Conservation (phyloP, 331 rosid genomes). For the Ulmus americana region DNA sequence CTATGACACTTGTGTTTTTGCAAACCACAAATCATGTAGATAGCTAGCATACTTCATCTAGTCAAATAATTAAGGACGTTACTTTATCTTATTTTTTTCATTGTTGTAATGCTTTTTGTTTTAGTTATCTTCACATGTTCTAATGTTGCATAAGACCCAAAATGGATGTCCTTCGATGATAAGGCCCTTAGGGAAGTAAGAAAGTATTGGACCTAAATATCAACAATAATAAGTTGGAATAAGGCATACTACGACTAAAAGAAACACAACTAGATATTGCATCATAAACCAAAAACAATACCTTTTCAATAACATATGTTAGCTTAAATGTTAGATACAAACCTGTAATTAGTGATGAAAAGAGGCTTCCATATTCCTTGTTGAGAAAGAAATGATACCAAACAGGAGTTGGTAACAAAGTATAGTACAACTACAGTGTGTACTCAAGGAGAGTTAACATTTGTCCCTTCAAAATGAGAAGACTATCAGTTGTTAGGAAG, state of each 20-base stretch:
- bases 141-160: conserved; percentile 59
- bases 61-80: too few relatives aligned
- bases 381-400: conserved; percentile 87
- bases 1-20: too few relatives aligned
- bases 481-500: conserved; percentile 23
- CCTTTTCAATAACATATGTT: conserved; percentile 75
- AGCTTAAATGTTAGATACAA: conserved; percentile 84
- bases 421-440: conserved; percentile 61
- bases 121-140: conserved; percentile 37
- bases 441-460: conserved; percentile 72
- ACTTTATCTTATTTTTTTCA: too few relatives aligned
- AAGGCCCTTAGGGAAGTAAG: conserved; percentile 53
- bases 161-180: conserved; percentile 55
- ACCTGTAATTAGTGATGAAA: conserved; percentile 78
- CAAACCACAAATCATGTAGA: too few relatives aligned
- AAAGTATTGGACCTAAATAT: conserved; percentile 50
- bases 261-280: neutral
- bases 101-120: too few relatives aligned
- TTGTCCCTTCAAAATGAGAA: conserved; percentile 61
- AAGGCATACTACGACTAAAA: too few relatives aligned
- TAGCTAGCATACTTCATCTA: too few relatives aligned
- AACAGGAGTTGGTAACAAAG: conserved; percentile 77
- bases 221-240: conserved; percentile 11
- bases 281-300: conserved; percentile 22
- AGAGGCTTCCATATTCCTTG: conserved; percentile 76